phyloP scores from a whole-genome alignment of 2,329 filamentous ascomycete species.

The Periconia sp. region DNA sequence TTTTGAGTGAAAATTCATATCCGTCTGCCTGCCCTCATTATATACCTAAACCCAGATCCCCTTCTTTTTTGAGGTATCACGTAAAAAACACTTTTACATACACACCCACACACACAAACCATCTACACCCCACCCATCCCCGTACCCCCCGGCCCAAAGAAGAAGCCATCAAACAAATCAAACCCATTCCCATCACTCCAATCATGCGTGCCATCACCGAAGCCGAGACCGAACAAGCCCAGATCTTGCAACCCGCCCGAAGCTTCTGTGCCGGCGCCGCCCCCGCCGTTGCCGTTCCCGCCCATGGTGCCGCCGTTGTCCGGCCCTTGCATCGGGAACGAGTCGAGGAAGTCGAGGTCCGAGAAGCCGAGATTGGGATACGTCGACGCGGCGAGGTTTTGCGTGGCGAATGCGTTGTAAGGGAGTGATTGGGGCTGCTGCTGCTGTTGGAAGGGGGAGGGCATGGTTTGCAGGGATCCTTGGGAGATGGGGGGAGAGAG shows the following conservation, averaged over 20 bases:
- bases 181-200: constrained; percentile 49
- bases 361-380: constrained; percentile 44
- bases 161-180: constrained; percentile 54
- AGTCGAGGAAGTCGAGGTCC: constrained; percentile 59
- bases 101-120: background rate
- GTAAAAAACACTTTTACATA: too few species aligned
- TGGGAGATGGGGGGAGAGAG: constrained; percentile 25
- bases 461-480: constrained; percentile 9
- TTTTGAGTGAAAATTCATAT: too few species aligned
- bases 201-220: constrained; percentile 58
- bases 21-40: too few species aligned
- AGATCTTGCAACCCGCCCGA: constrained; percentile 59
- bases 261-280: constrained; percentile 38
- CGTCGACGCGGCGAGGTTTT: constrained; percentile 21
- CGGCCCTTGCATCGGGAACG: constrained; percentile 43
- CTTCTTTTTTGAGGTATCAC: too few species aligned
- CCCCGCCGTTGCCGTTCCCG: background rate
- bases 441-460: constrained; percentile 28
- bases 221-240: constrained; percentile 55
- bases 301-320: constrained; percentile 6
- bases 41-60: too few species aligned
- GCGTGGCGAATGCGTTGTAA: constrained; percentile 29
- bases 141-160: constrained; percentile 27
- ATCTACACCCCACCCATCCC: constrained; percentile 3
- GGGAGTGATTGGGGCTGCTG: constrained; percentile 27